These are phyloP conservation scores for Exobasidium rhododendri DNA, from an alignment of 1,284 basidiomycete species.

Conservation along the genomic window DNA sequence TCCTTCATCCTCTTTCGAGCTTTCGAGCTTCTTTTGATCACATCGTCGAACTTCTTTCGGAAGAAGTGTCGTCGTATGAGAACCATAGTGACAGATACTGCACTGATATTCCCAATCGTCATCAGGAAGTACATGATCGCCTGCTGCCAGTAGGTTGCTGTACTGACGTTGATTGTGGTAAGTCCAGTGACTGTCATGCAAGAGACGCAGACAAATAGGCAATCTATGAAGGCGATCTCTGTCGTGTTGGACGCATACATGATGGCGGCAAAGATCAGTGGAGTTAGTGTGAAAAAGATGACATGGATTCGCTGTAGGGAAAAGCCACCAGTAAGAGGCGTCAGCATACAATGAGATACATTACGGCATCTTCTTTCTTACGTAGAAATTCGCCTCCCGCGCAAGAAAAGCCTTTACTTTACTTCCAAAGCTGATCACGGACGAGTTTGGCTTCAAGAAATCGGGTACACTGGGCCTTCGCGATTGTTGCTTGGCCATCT, in stretches of 20 bases:
- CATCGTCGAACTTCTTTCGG: constrained; percentile 37
- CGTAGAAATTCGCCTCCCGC: not conserved
- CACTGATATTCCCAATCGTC: constrained; percentile 50
- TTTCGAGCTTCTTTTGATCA: constrained; percentile 33
- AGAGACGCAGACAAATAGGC: constrained; percentile 71
- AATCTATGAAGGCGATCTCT: constrained; percentile 64
- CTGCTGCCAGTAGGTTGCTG: constrained; percentile 73
- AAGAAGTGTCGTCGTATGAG: constrained; percentile 51
- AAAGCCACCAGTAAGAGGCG: too few species aligned
- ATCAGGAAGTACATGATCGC: constrained; percentile 60
- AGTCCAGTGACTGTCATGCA: constrained; percentile 77
- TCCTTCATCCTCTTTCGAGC: constrained; percentile 46
- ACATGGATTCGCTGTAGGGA: constrained; percentile 62
- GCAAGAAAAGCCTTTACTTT: not conserved
- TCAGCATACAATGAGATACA: too few species aligned
- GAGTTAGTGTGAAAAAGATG: constrained; percentile 68
- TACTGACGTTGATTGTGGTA: constrained; percentile 69
- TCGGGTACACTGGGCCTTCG: not conserved
- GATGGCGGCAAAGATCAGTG: constrained; percentile 69
- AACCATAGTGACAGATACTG: constrained; percentile 52
- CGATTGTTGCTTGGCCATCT: not conserved
- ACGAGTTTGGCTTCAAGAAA: not conserved
- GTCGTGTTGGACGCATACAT: constrained; percentile 58
- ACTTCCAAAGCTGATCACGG: not conserved
- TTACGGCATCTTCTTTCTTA: too few species aligned